Conservation (phyloP, 2,329 filamentous ascomycete species). For the Diplodia intermedia region DNA sequence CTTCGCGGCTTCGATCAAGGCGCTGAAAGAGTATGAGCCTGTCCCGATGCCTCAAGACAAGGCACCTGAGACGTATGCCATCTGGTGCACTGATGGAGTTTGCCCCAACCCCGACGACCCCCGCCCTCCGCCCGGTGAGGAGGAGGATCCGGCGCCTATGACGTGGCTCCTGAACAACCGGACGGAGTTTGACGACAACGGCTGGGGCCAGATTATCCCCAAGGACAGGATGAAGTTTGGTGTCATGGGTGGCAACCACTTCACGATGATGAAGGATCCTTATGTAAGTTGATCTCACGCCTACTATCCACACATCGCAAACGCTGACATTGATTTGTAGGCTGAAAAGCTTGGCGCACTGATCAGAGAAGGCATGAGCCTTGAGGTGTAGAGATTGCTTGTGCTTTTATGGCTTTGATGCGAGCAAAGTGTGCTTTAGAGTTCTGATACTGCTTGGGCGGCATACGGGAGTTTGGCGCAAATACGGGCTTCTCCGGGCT, state of each 20-base stretch:
- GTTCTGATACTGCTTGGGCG: not conserved
- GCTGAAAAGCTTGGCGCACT: slow-evolving; percentile 52
- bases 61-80: slow-evolving; percentile 67
- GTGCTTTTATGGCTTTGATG: not conserved
- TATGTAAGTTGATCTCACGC: slow-evolving; percentile 47
- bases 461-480: slow-evolving; percentile 17
- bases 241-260: slow-evolving; percentile 76
- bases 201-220: slow-evolving; percentile 72
- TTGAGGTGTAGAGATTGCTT: slow-evolving; percentile 4
- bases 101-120: slow-evolving; percentile 71
- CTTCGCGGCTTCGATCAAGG: slow-evolving; percentile 72
- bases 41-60: slow-evolving; percentile 65
- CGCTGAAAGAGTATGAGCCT: slow-evolving; percentile 72
- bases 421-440: slow-evolving; percentile 12
- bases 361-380: slow-evolving; percentile 53
- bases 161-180: slow-evolving; percentile 76
- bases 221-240: slow-evolving; percentile 66
- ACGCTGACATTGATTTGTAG: slow-evolving; percentile 42
- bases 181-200: slow-evolving; percentile 72
- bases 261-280: slow-evolving; percentile 75
- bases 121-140: slow-evolving; percentile 67
- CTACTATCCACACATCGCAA: not conserved
- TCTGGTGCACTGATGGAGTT: slow-evolving; percentile 78
- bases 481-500: slow-evolving; percentile 9
- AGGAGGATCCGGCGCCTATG: slow-evolving; percentile 61